These are phyloP conservation scores for Capsicum rhomboideum DNA, from an alignment of 257 asterid species.

Conservation along the genomic window DNA sequence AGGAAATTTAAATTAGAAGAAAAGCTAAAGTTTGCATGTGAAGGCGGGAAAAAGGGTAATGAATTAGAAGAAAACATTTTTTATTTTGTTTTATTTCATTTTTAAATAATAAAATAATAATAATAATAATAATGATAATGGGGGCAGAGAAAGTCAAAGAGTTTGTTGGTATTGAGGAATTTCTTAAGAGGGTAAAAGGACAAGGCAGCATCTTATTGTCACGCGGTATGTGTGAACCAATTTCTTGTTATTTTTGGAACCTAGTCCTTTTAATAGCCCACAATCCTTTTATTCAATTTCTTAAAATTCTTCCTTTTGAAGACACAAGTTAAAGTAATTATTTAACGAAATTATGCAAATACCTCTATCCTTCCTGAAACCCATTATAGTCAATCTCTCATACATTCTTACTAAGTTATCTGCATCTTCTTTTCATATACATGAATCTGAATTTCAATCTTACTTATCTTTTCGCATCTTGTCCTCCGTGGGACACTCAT, in stretches of 20 bases:
- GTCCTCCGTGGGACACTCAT: no score
- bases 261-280: not conserved
- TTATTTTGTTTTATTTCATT: not conserved
- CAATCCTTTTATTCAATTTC: no score
- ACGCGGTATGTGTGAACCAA: constrained; percentile 14
- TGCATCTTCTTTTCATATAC: no score
- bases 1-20: not conserved
- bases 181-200: constrained; percentile 4
- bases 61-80: not conserved
- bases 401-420: no score
- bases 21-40: constrained; percentile 11
- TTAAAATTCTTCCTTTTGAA: no score
- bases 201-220: constrained; percentile 19
- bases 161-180: constrained; percentile 11
- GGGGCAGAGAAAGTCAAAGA: constrained; percentile 14
- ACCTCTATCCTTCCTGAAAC: no score
- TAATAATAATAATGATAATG: not conserved
- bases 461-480: no score
- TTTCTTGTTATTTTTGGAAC: not conserved
- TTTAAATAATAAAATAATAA: no score
- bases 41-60: constrained; percentile 13
- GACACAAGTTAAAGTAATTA: no score
- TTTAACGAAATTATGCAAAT: no score
- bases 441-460: no score
- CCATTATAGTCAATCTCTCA: no score